These are phyloP conservation scores for Coniochaeta sp. DNA, from an alignment of 2,329 filamentous ascomycete species.

Conservation along the genomic window DNA sequence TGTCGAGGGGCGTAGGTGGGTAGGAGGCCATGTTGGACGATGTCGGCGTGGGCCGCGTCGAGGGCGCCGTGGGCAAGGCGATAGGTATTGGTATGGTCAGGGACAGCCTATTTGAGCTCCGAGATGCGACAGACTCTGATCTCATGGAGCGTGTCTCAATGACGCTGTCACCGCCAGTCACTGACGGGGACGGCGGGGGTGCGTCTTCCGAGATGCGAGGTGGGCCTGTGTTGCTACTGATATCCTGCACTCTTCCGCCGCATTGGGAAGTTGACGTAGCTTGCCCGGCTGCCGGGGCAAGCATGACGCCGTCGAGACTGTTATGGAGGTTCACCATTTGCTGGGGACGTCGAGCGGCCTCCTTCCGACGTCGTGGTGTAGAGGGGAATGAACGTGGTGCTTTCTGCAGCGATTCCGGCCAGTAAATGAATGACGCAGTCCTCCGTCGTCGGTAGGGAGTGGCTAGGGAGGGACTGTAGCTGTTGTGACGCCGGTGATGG, in stretches of 20 bases:
- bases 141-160: conserved; percentile 39
- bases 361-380: conserved; percentile 4
- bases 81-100: conserved; percentile 59
- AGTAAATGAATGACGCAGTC: conserved; percentile 12
- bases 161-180: conserved; percentile 26
- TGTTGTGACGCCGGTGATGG: conserved; percentile 15
- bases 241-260: conserved; percentile 7
- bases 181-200: conserved; percentile 25
- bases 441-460: conserved; percentile 16
- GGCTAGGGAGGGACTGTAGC: conserved; percentile 6
- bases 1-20: conserved; percentile 44
- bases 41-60: conserved; percentile 38
- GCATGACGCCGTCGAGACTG: conserved; percentile 16
- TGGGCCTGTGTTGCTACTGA: conserved; percentile 12
- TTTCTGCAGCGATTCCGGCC: conserved; percentile 13
- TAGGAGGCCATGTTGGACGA: conserved; percentile 33
- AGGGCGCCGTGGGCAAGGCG: conserved; percentile 42
- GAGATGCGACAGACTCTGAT: conserved; percentile 45
- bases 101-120: conserved; percentile 51
- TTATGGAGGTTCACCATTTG: conserved; percentile 14
- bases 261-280: conserved; percentile 6
- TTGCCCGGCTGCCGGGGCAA: conserved; percentile 8
- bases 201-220: conserved; percentile 24
- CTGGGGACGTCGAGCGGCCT: conserved; percentile 5
- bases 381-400: conserved; percentile 11